phyloP scores from a whole-genome alignment of 169 alveolate species.

The Plasmodium yoelii region DNA sequence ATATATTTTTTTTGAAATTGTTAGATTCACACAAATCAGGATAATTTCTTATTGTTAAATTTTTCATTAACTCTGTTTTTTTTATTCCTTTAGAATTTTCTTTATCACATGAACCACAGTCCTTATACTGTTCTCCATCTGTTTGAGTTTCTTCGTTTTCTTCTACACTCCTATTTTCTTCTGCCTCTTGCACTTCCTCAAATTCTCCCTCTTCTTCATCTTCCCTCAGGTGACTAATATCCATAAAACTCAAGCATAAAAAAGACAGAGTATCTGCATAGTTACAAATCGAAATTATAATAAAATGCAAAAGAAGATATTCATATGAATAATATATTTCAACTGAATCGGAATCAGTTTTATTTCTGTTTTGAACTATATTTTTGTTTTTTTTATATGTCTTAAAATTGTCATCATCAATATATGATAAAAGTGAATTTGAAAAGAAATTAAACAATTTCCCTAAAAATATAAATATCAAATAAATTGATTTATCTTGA shows the following conservation, averaged over 20 bases:
- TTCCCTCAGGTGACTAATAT: conserved; percentile 6
- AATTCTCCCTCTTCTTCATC: background rate
- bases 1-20: conserved; percentile 7
- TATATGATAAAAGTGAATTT: conserved; percentile 27
- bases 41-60: background rate
- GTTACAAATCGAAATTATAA: conserved; percentile 37
- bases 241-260: conserved; percentile 24
- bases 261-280: conserved; percentile 54
- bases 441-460: conserved; percentile 31
- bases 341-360: background rate
- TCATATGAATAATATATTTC: conserved; percentile 8
- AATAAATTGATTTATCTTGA: conserved; percentile 48
- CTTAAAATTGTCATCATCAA: background rate
- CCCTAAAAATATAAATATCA: conserved; percentile 66
- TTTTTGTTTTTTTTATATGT: background rate
- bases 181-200: background rate
- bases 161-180: background rate
- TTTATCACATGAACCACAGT: background rate
- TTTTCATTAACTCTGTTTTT: background rate
- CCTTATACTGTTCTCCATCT: background rate
- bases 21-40: background rate
- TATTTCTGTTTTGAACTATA: background rate
- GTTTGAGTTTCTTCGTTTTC: conserved; percentile 6
- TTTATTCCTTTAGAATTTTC: background rate
- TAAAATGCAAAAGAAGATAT: conserved; percentile 27